Percentiles rank a stretch among this genome's conserved stretches.
Conservation (phyloP, 164 flowering plant species). For the Tetrastigma voinierianum region DNA sequence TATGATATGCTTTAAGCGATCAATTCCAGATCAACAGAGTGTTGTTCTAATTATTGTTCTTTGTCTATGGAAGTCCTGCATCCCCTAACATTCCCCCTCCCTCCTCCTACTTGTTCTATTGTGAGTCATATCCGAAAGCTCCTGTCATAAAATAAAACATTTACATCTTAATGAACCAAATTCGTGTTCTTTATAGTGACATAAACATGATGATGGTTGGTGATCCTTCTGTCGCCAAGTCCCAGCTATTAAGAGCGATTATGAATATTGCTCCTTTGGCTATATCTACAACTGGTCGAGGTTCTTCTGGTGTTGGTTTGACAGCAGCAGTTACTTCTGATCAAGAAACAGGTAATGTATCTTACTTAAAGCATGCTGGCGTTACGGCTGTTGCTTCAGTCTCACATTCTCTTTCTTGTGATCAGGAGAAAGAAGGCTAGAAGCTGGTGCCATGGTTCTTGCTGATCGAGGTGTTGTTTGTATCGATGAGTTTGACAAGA, state of each 20-base stretch:
- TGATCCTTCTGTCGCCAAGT: conserved; percentile 99
- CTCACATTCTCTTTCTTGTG: not conserved
- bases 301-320: conserved; percentile 99
- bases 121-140: not conserved
- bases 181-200: conserved; percentile 49
- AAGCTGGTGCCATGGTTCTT: conserved; percentile 99
- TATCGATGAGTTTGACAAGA: conserved; percentile 99
- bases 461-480: conserved; percentile 98
- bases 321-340: conserved; percentile 99
- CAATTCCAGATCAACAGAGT: not conserved
- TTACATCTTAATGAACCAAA: not conserved
- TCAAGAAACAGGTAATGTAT: conserved; percentile 86
- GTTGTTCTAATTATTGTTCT: not conserved
- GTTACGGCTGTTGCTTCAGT: not conserved
- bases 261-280: conserved; percentile 98
- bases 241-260: conserved; percentile 94
- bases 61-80: not conserved
- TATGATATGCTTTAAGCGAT: not conserved
- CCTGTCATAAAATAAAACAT: not conserved
- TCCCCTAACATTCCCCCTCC: too few relatives aligned
- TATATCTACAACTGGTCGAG: conserved; percentile 98
- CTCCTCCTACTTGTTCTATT: too few relatives aligned
- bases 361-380: not conserved
- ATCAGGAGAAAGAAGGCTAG: conserved; percentile 93
- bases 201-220: conserved; percentile 99